These are phyloP conservation scores for Tolypocladium ophioglossoides DNA, from an alignment of 2,329 filamentous ascomycete species.

Conservation along the genomic window DNA sequence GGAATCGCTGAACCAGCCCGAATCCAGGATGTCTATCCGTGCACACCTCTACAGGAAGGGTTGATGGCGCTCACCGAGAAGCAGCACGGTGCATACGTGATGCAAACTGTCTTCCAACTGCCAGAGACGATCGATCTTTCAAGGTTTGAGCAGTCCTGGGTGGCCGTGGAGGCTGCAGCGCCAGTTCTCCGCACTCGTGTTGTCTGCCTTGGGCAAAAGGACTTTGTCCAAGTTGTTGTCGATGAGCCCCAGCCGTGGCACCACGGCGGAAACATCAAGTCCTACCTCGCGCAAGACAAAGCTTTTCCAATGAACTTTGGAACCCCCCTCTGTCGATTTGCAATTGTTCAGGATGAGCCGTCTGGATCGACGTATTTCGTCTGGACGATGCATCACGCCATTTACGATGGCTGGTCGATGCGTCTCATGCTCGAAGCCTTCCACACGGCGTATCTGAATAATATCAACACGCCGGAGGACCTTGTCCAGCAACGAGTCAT, in stretches of 20 bases:
- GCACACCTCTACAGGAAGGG: conserved; percentile 29
- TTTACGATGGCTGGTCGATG: conserved; percentile 17
- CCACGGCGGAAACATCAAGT: neutral
- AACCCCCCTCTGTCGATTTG: neutral
- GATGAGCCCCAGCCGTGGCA: neutral
- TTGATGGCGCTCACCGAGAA: conserved; percentile 24
- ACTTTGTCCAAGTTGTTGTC: neutral
- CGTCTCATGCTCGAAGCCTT: conserved; percentile 7
- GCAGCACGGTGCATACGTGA: conserved; percentile 25
- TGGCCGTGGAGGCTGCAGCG: neutral
- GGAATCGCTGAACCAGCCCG: neutral
- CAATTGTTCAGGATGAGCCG: neutral
- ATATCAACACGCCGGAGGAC: neutral
- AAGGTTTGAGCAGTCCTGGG: neutral
- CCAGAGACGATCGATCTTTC: neutral
- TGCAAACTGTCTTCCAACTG: conserved; percentile 12
- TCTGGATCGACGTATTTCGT: conserved; percentile 5
- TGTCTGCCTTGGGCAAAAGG: neutral
- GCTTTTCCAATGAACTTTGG: neutral
- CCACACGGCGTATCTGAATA: neutral
- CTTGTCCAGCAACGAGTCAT: neutral
- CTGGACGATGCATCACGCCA: conserved; percentile 14
- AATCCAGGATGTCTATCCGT: conserved; percentile 24
- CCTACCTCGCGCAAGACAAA: neutral
- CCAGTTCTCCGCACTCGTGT: neutral